Evolutionary conservation across 441 rosid genomes (phyloP).

Genomic region (Populus hybrid): DNA sequence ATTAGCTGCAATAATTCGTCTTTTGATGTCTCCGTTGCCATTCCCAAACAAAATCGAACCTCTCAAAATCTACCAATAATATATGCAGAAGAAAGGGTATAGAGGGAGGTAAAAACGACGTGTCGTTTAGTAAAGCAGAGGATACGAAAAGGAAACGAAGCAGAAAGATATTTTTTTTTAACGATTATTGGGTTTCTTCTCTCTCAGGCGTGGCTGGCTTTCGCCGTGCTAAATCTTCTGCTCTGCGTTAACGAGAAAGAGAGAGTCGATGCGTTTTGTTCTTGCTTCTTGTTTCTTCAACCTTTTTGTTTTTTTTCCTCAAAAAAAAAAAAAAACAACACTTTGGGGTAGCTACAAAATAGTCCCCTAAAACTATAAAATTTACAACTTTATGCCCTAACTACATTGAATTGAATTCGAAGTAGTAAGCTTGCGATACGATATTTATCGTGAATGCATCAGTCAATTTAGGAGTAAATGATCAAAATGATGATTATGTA

Average conservation of each 20-base stretch:
- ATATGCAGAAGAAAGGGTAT: no score
- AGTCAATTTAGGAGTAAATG: no score
- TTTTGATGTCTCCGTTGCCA: conserved; percentile 57
- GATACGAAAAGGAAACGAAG: not conserved
- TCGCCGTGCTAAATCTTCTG: not conserved
- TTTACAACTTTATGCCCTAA: not conserved
- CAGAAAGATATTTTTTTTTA: not conserved
- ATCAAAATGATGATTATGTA: no score
- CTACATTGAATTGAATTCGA: not conserved
- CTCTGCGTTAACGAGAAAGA: not conserved
- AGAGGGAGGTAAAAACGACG: not conserved
- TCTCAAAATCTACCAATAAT: not conserved
- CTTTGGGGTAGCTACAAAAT: not conserved
- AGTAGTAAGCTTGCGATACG: no score
- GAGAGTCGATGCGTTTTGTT: not conserved
- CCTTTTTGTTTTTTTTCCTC: no score
- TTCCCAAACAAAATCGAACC: not conserved
- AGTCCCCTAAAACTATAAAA: not conserved
- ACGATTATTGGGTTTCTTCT: not conserved
- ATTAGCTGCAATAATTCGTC: conserved; percentile 77
- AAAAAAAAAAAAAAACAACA: no score
- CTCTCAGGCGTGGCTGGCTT: not conserved
- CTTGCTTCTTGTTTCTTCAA: not conserved
- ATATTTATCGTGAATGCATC: no score
- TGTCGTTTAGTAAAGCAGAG: not conserved